phyloP scores from a whole-genome alignment of 768 basidiomycete species.

The Amanita subjunquillea region DNA sequence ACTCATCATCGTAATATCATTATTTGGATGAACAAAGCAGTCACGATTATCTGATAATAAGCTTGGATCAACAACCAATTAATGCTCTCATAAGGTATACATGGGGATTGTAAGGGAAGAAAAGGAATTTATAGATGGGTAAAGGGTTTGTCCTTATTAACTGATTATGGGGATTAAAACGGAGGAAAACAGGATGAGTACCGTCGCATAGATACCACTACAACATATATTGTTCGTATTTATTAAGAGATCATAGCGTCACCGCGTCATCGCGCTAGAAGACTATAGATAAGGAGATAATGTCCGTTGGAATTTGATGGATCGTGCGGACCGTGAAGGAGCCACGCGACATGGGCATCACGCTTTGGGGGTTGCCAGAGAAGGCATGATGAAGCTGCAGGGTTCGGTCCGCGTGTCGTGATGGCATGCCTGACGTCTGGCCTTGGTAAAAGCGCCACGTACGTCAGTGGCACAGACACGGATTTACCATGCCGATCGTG shows the following conservation, averaged over 20 bases:
- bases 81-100: background rate
- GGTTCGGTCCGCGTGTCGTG: background rate
- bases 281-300: background rate
- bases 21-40: background rate
- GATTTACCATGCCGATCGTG: background rate
- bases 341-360: background rate
- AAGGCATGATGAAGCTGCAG: background rate
- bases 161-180: background rate
- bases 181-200: background rate
- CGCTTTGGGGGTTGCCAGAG: background rate
- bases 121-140: background rate
- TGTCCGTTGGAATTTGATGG: background rate
- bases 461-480: conserved; percentile 1
- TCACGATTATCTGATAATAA: background rate
- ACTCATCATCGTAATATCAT: background rate
- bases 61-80: background rate
- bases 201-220: background rate
- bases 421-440: background rate
- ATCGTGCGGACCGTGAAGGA: background rate
- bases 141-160: background rate
- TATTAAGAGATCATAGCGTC: background rate
- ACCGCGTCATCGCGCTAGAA: background rate
- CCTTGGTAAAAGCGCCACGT: background rate
- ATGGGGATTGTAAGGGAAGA: background rate
- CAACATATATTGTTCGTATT: background rate